Evolutionary conservation across 441 rosid genomes (phyloP).

Genomic region (Populus hybrid): DNA sequence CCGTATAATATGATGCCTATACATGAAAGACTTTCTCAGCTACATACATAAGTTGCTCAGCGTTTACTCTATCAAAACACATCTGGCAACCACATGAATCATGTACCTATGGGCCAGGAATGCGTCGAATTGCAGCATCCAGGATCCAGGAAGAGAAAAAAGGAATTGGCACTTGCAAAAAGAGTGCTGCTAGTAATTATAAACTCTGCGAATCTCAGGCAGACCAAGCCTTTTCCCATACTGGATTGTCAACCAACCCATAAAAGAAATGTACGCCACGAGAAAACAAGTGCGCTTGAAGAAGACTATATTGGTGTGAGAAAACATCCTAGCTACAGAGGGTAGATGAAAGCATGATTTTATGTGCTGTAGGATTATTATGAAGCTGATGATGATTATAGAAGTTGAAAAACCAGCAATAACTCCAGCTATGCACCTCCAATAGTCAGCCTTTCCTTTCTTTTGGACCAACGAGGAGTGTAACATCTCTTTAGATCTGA

Average conservation of each 20-base stretch:
- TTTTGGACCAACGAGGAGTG: constrained; percentile 33
- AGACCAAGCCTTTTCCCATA: constrained; percentile 48
- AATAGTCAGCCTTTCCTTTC: constrained; percentile 33
- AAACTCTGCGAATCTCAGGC: constrained; percentile 25
- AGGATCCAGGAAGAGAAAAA: neutral
- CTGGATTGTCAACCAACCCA: constrained; percentile 57
- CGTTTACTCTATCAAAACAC: neutral
- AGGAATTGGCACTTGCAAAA: constrained; percentile 12
- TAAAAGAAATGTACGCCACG: constrained; percentile 47
- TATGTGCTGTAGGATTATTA: constrained; percentile 37
- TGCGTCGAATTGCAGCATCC: neutral
- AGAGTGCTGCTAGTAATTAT: constrained; percentile 21
- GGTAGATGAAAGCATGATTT: constrained; percentile 38
- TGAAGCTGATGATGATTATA: constrained; percentile 40
- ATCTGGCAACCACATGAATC: neutral
- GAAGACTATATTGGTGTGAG: constrained; percentile 15
- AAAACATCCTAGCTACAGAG: constrained; percentile 18
- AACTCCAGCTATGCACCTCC: constrained; percentile 52
- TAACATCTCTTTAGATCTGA: constrained; percentile 45
- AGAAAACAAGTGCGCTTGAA: constrained; percentile 59
- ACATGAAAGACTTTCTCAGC: constrained; percentile 12
- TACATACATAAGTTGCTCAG: constrained; percentile 5
- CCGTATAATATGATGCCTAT: neutral
- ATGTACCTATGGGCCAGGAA: neutral
- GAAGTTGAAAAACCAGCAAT: constrained; percentile 60